These are phyloP conservation scores for Nakazawaea molendinolei DNA, from an alignment of 805 yeast genomes.

Conservation along the genomic window DNA sequence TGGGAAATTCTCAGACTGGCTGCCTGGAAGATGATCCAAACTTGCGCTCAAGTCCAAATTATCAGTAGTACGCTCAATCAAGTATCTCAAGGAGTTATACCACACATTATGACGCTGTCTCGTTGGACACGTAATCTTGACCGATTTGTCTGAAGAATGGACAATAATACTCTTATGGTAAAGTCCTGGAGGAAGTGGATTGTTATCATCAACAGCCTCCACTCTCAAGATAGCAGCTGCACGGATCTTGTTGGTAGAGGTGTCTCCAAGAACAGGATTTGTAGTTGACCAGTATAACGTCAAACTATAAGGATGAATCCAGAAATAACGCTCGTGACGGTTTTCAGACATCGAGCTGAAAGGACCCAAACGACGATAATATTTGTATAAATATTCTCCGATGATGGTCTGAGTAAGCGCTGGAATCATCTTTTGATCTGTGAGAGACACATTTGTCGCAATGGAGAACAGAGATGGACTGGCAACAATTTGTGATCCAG, in stretches of 20 bases:
- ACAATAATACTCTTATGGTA: conserved; percentile 80
- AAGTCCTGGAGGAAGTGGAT: conserved; percentile 84
- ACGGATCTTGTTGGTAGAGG: conserved; percentile 58
- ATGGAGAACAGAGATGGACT: conserved; percentile 26
- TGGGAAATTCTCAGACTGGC: neutral
- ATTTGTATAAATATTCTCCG: conserved; percentile 86
- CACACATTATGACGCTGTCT: conserved; percentile 86
- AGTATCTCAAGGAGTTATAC: conserved; percentile 76
- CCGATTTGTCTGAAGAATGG: conserved; percentile 50
- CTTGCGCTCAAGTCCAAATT: conserved; percentile 34
- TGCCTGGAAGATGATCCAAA: neutral
- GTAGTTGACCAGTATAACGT: conserved; percentile 84
- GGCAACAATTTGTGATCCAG: conserved; percentile 24
- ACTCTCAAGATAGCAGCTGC: conserved; percentile 78
- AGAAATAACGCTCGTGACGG: conserved; percentile 88
- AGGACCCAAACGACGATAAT: conserved; percentile 72
- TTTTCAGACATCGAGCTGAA: conserved; percentile 68
- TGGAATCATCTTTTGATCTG: conserved; percentile 69
- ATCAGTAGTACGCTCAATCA: conserved; percentile 59
- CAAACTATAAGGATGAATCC: conserved; percentile 93
- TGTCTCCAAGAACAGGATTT: conserved; percentile 70
- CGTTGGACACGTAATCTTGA: conserved; percentile 83
- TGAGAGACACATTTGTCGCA: conserved; percentile 57
- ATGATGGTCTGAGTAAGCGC: conserved; percentile 89
- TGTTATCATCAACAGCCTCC: conserved; percentile 74